Evolutionary conservation across 75 land plant species (phyloP), one percentile per base, ranked within the genome.

Genomic region (Pseudotsuga menziesii): DNA sequence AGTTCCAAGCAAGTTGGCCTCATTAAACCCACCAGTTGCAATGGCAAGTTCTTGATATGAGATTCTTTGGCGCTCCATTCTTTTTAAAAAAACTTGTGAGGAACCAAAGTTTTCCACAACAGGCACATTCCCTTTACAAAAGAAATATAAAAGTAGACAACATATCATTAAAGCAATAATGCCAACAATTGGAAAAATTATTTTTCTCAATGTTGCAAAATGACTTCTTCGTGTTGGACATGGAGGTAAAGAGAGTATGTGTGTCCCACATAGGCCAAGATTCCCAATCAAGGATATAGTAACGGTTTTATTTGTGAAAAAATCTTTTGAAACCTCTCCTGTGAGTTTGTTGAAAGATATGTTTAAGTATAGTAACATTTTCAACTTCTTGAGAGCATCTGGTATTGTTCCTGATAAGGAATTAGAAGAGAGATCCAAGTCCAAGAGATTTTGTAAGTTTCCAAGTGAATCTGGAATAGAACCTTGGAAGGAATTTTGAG

Each of bases 221-320:
- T 44, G 29, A 22, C 13, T 25, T 22, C 35, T 12, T 59, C 3
- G n/a, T 6, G 13, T 35, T 41, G 77, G 35, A 64, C 85, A 78
- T 22, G 64, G 57, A 14, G 77, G 17, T 58, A 75, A n/a, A 3
- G 39, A 36, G 39, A 27, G 7, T 3, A 86, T 36, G 5, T 29
- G 13, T 3, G 26, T 67, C 20, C 88, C 88, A 26, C 88, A 86
- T 8, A 83, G 81, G 2, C 29, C 32, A 1, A 36, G 25, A 58
- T 86, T 86, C 27, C 81, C 81, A 86, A 57, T 3, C 57, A 75
- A 29, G 32, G 32, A 29, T 29, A 29, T 1, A 3, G 57, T n/a
- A 16, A 54, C 82, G 12, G 73, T 77, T 14, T 77, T 58, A 57
- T 80, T 79, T 23, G 13, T 27, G n/a, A 82, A 79, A 0, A 71